Conservation (phyloP, 345 rosid genomes). For the Bretschneidera sinensis region DNA sequence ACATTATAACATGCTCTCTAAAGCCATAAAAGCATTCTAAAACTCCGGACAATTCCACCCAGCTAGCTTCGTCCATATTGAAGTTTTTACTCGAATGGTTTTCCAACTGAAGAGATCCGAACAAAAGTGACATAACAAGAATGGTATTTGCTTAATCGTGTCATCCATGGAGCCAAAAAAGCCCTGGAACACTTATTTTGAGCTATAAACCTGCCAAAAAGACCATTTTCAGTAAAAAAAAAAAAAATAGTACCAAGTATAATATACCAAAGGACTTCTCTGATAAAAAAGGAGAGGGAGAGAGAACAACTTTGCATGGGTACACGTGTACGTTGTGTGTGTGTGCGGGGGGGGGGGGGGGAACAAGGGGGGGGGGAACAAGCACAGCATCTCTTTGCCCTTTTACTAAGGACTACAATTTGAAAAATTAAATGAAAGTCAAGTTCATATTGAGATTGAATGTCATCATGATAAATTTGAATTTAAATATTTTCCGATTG, state of each 20-base stretch:
- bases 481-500: no score
- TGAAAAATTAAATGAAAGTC: no score
- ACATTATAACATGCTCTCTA: not conserved
- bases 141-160: not conserved
- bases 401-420: no score
- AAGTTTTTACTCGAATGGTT: not conserved
- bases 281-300: no score
- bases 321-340: no score
- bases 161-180: not conserved
- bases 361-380: no score
- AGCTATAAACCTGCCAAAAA: slow-evolving; percentile 9
- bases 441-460: no score
- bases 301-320: no score
- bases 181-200: not conserved
- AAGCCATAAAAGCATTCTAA: not conserved
- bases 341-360: no score
- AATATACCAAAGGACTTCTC: not conserved
- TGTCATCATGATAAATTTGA: no score
- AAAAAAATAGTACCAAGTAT: no score
- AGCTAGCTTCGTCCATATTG: not conserved
- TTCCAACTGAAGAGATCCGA: not conserved
- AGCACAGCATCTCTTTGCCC: no score
- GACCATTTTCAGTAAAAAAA: not conserved
- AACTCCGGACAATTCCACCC: not conserved
- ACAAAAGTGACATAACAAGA: not conserved